phyloP scores from a whole-genome alignment of 805 yeast species.

The Lachancea mirantina region DNA sequence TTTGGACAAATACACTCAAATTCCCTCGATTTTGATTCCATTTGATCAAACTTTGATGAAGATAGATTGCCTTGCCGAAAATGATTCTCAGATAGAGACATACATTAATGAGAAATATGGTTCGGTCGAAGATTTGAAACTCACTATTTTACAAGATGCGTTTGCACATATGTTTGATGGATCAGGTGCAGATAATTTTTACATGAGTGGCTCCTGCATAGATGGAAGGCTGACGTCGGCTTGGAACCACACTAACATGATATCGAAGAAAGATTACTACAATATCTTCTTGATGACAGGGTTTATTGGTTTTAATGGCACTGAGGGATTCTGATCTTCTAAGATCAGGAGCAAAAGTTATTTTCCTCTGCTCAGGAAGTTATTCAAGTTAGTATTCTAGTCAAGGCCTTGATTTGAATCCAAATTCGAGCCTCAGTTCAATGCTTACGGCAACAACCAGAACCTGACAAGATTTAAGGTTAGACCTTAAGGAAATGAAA shows the following conservation, averaged over 20 bases:
- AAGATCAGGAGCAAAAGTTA: neutral
- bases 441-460: no score
- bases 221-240: slow-evolving; percentile 78
- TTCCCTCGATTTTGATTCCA: slow-evolving; percentile 70
- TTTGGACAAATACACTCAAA: slow-evolving; percentile 72
- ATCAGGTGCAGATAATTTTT: slow-evolving; percentile 77
- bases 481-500: no score
- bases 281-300: slow-evolving; percentile 57
- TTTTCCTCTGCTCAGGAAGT: neutral
- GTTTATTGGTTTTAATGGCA: slow-evolving; percentile 69
- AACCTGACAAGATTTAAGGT: no score
- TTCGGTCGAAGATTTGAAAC: slow-evolving; percentile 45
- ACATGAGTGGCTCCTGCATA: slow-evolving; percentile 77
- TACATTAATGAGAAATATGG: slow-evolving; percentile 57
- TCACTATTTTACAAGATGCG: slow-evolving; percentile 36
- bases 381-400: no score
- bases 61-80: slow-evolving; percentile 44
- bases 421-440: no score
- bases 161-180: slow-evolving; percentile 56
- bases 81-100: slow-evolving; percentile 40
- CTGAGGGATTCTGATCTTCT: slow-evolving; percentile 45
- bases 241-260: slow-evolving; percentile 75
- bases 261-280: slow-evolving; percentile 58
- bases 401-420: no score
- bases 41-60: slow-evolving; percentile 51